Conservation (phyloP, 2,329 filamentous ascomycete species). For the Fusarium foetens region DNA sequence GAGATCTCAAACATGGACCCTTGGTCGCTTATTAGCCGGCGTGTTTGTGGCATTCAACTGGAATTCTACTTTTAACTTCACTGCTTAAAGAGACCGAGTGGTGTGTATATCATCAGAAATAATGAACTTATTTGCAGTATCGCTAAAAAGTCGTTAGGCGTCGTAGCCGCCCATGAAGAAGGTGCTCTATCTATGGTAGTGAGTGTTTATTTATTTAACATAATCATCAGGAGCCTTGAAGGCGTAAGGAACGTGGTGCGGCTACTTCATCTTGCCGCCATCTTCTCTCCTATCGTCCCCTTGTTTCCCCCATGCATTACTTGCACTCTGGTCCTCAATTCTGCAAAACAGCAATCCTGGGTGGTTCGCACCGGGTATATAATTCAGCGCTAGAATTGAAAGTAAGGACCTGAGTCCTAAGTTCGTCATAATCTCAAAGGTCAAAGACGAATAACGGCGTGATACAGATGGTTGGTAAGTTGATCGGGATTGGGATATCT, state of each 20-base stretch:
- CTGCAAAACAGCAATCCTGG: constrained; percentile 30
- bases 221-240: constrained; percentile 32
- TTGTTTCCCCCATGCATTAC: constrained; percentile 17
- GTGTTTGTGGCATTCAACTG: not conserved
- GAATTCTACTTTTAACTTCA: constrained; percentile 19
- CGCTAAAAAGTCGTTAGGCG: constrained; percentile 36
- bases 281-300: not conserved
- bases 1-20: not conserved
- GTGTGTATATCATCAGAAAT: constrained; percentile 12
- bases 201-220: constrained; percentile 31
- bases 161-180: constrained; percentile 23
- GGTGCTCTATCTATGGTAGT: constrained; percentile 37
- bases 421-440: constrained; percentile 27
- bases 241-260: constrained; percentile 29
- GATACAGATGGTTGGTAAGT: constrained; percentile 1
- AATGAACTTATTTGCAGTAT: constrained; percentile 23
- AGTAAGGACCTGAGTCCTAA: constrained; percentile 24
- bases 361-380: constrained; percentile 44
- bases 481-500: constrained; percentile 4
- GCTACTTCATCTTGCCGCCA: constrained; percentile 5
- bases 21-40: not conserved
- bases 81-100: not conserved
- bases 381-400: constrained; percentile 41
- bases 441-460: constrained; percentile 8
- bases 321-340: constrained; percentile 24